Evolutionary conservation across 116 monocot genomes (phyloP).

Genomic region (Dioscorea cayenensis): DNA sequence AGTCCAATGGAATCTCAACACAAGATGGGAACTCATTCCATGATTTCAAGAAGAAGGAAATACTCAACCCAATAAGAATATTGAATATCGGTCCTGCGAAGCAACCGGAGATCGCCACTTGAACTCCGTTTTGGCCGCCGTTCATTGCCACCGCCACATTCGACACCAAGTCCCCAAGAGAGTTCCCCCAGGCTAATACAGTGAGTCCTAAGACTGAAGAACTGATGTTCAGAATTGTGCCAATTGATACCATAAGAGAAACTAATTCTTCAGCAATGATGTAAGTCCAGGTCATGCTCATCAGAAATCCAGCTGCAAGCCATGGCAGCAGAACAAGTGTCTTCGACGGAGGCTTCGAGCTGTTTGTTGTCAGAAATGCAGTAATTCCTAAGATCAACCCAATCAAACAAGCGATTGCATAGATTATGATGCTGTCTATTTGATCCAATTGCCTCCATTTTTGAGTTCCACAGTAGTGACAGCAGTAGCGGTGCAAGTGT

Average conservation of each 20-base stretch:
- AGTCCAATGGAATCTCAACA: conserved; percentile 24
- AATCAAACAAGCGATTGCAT: not conserved
- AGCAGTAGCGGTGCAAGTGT: conserved; percentile 18
- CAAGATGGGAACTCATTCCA: conserved; percentile 25
- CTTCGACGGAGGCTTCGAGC: conserved; percentile 5
- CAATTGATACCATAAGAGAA: conserved; percentile 16
- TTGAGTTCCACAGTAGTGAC: conserved; percentile 9
- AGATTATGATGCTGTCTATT: not conserved
- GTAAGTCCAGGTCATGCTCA: conserved; percentile 29
- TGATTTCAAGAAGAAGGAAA: conserved; percentile 18
- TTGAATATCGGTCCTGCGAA: conserved; percentile 41
- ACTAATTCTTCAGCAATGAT: conserved; percentile 23
- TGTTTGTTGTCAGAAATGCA: conserved; percentile 2
- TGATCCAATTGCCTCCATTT: not conserved
- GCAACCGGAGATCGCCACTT: conserved; percentile 25
- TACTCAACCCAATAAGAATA: conserved; percentile 25
- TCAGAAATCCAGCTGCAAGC: conserved; percentile 23
- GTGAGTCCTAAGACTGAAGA: conserved; percentile 21
- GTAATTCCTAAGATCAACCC: conserved; percentile 7
- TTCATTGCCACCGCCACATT: conserved; percentile 21
- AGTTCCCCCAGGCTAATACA: conserved; percentile 32
- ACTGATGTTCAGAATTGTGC: conserved; percentile 15
- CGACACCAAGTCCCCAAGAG: conserved; percentile 16
- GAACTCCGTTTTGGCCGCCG: conserved; percentile 11
- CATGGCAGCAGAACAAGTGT: conserved; percentile 11